Evolutionary conservation across 2,329 filamentous ascomycete species (phyloP), one percentile per base, ranked within the genome.

Genomic region (Calonectria montana): DNA sequence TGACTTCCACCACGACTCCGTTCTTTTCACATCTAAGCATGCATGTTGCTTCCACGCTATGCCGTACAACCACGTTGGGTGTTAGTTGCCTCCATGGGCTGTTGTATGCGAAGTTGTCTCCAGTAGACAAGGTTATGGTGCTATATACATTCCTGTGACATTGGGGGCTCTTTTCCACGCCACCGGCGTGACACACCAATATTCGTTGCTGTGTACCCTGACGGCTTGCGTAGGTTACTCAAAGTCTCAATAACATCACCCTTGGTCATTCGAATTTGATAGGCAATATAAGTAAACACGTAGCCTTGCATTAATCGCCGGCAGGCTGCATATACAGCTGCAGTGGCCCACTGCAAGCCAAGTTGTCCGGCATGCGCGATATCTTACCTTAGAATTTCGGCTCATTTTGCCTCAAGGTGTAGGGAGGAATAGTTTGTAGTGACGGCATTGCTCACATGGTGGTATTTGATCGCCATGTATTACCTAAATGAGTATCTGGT

Each of bases 251-350:
- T 39, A 48, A 31, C 31, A n/a, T 45, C n/a, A 7, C 57, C n/a
- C 13, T 55, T 39, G 8, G 25, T 37, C 45, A 64, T 27, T 27
- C 31, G 23, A 57, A 21, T 21, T 27, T 21, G 21, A 47, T 31
- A 45, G 35, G 47, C 23, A 55, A 25, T 9, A 23, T 18, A 48
- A 29, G 18, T n/a, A 37, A 29, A 39, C 37, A 45, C 65, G 65
- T 61, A 67, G 27, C 50, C 31, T 48, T 67, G 37, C 59, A 69
- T 69, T 18, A 55, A 45, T 55, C 25, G n/a, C 59, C 67, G 47
- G 29, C 59, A 63, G 25, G 10, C 18, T 43, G 47, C 47, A 57
- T 41, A 23, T 12, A n/a, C 27, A 35, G 12, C 25, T 63, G 39
- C 23, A 63, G 27, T 57, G 43, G 48, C 31, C 50, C 57, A 16